phyloP scores from a whole-genome alignment of 2,329 filamentous ascomycete genomes.

The Talaromyces sp. region DNA sequence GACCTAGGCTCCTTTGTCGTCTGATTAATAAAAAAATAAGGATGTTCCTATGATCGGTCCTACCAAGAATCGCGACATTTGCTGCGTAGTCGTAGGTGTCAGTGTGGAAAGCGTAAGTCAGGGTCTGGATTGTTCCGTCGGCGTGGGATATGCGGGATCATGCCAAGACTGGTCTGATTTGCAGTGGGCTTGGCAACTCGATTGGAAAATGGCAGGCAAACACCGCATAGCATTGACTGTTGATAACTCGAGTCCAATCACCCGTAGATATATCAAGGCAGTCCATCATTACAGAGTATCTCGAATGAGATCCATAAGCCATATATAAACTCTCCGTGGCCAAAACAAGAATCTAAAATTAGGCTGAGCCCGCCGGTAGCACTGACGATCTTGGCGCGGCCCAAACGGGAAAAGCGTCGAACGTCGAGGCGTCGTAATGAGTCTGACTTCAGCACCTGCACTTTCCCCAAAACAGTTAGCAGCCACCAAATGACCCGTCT shows the following conservation, averaged over 20 bases:
- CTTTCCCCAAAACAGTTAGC: neutral
- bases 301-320: neutral
- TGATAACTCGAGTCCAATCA: neutral
- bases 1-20: neutral
- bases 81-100: neutral
- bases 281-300: too few species aligned
- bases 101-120: neutral
- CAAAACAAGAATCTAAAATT: slow-evolving; percentile 9
- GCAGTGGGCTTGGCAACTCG: neutral
- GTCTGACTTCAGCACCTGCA: neutral
- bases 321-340: neutral
- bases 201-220: neutral
- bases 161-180: slow-evolving; percentile 4
- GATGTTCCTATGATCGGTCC: neutral
- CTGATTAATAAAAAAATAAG: neutral
- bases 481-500: neutral
- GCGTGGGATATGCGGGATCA: neutral
- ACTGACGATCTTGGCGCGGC: slow-evolving; percentile 14
- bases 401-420: slow-evolving; percentile 6
- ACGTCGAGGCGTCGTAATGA: slow-evolving; percentile 18
- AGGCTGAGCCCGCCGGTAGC: slow-evolving; percentile 1
- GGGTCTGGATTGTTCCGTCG: neutral
- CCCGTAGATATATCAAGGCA: neutral
- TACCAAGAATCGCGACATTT: neutral
- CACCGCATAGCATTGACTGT: neutral